Base-by-base conservation (phyloP, 345 rosid genomes). In the Limnanthes douglasii region DNA sequence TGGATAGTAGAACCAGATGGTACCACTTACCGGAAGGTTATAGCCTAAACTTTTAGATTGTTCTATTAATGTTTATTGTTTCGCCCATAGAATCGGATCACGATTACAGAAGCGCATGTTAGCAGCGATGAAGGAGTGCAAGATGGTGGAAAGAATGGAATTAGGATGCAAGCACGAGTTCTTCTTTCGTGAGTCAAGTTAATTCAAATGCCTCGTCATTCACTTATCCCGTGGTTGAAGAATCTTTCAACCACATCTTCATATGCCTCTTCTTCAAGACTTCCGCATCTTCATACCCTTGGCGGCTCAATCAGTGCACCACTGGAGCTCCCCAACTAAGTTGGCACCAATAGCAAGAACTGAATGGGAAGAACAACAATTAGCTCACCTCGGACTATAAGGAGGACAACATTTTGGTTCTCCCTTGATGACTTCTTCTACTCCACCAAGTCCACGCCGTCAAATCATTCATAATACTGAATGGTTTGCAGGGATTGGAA, bases 241-340 rank as follows among this genome's bases (percentile, higher is more conserved):
- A 78, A 80, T 43, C 73, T 92, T 22, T 85, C 99, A 12, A 50
- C 62, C n/a, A 56, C 61, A 11, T 77, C 98, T 7, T 67, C 79
- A 11, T 80, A 95, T 4, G 80, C 94, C 9, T 84, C 96, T 11
- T 61, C 93, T 40, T 58, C 92, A n/a, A 67, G 62, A 57, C 54
- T 56, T 25, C 77, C 95, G 46, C 72, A 73, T 40, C 75, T 71
- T 30, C 78, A 69, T 57, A 60, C 74, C 48, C 77, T 70, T 5
- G 74, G 79, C 11, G 93, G 95, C 24, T 90, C 98, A 22, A 77
- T 92, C 21, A 92, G 99, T 60, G 99, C 99, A 53, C 99, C 99
- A 2, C 36, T 45, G 85, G 66, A 85, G 94, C 66, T 92, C 99
- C 30, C 99, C 99, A 17, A 70, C 86, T 16, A 76, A 70, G 11